Evolutionary conservation across 2,329 filamentous ascomycete species (phyloP).

Genomic region (Monilinia polystroma): DNA sequence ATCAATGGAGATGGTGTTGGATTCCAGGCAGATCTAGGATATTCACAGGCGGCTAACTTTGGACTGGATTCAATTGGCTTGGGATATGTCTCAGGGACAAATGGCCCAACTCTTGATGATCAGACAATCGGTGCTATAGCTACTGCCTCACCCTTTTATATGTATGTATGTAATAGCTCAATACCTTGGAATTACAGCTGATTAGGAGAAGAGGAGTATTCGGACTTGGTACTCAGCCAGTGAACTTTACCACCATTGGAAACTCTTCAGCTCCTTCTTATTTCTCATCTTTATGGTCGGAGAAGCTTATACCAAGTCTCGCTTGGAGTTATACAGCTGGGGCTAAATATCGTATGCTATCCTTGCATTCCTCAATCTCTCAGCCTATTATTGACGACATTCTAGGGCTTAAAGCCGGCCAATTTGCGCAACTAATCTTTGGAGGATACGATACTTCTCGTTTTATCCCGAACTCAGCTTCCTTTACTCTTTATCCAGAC

Average conservation of each 20-base stretch:
- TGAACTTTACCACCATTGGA: conserved; percentile 43
- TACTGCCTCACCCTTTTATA: conserved; percentile 42
- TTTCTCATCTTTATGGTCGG: conserved; percentile 42
- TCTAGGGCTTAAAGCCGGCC: conserved; percentile 34
- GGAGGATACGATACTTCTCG: conserved; percentile 45
- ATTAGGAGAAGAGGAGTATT: conserved; percentile 41
- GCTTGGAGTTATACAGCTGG: conserved; percentile 65
- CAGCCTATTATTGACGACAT: not conserved
- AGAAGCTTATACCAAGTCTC: conserved; percentile 42
- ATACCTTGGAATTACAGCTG: conserved; percentile 4
- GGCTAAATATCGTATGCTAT: conserved; percentile 55
- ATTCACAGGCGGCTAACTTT: conserved; percentile 35
- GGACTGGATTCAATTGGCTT: conserved; percentile 30
- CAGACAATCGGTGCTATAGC: conserved; percentile 37
- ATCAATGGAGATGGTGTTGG: conserved; percentile 44
- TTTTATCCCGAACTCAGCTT: conserved; percentile 41
- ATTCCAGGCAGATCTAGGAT: conserved; percentile 44
- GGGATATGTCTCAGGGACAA: conserved; percentile 25
- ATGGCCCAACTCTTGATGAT: conserved; percentile 32
- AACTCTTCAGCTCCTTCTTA: conserved; percentile 42
- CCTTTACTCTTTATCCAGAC: conserved; percentile 44
- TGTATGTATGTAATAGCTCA: conserved; percentile 40
- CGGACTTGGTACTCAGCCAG: conserved; percentile 43
- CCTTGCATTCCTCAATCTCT: not conserved
- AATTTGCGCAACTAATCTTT: conserved; percentile 44